Evolutionary conservation across 2,329 filamentous ascomycete genomes (phyloP), one percentile per base, ranked within the genome.

Genomic region (Penicillium rolfsii): DNA sequence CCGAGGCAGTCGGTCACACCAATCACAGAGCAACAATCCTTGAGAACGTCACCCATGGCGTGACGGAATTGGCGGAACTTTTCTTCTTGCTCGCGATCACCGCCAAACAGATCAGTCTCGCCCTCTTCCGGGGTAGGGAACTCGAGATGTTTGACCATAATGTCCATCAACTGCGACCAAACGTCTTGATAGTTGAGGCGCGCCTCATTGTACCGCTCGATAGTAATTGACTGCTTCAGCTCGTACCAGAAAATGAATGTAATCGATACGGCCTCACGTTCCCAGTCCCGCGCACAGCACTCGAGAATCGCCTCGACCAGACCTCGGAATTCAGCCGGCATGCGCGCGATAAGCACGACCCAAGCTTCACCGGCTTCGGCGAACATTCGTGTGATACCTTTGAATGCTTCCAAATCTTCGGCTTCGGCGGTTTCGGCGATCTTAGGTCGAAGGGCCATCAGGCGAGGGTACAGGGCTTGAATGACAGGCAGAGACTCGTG

Each of bases 221-320:
- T 79, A 1, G 93, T 93, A 52, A 99, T 83, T 74, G 96, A 97
- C 75, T 97, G 93, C 82, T 99, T 99, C 50, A 99, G 84, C 74
- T 99, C 95, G 74, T 96, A 98, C 95, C 95, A 99, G 80, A 99
- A 98, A 67, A 87, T 88, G 78, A 99, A 99, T 0, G 96, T 99
- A 71, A 95, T 88, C 57, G 92, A 91, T 64, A 99, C 93, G 4
- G 93, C 92, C 67, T 99, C 95, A 63, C 90, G 87, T 57, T 97
- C 94, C 74, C 88, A 88, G 76, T 99, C 95, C 67, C 90, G 86
- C 11, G 90, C 87, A 62, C 91, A 93, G 72, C 93, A 97, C 79
- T 98, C 93, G n/a, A 98, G 84, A 16, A 99, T 88, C 6, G 90
- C 88, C 71, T 97, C 93, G 11, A 99, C 94, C 5, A 99, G 83